Percentiles rank a stretch among this genome's conserved stretches.
Conservation (phyloP, 176 grass and related monocot genomes). For the Aechmea fasciata region DNA sequence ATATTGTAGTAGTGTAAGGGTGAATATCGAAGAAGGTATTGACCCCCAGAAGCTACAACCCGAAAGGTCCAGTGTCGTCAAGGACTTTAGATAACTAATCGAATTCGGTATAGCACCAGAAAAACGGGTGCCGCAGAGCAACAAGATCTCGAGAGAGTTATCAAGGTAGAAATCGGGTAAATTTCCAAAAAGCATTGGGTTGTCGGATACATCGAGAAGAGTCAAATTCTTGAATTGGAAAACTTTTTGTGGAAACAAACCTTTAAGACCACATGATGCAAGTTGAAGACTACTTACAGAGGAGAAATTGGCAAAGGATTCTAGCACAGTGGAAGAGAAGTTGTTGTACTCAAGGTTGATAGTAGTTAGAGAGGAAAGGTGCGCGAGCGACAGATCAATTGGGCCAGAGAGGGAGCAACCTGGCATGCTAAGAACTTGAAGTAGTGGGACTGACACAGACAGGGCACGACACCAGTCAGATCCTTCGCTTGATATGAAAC, state of each 20-base stretch:
- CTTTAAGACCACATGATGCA: conserved; percentile 9
- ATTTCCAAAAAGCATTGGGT: conserved; percentile 18
- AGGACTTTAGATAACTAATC: conserved; percentile 5
- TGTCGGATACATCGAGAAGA: conserved; percentile 22
- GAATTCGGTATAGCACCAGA: not conserved
- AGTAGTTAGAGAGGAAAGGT: not conserved
- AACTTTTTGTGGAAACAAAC: conserved; percentile 6
- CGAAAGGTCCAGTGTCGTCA: not conserved
- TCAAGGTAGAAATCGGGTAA: too few species aligned
- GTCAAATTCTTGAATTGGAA: conserved; percentile 19
- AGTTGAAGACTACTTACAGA: not conserved
- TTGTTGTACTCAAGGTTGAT: conserved; percentile 1
- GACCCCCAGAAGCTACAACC: not conserved
- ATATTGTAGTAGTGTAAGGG: not conserved
- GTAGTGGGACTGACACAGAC: conserved; percentile 12
- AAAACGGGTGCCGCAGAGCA: not conserved
- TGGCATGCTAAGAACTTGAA: conserved; percentile 21
- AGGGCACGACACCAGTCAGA: conserved; percentile 9
- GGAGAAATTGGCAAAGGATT: too few species aligned
- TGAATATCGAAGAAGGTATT: not conserved
- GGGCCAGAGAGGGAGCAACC: conserved; percentile 4
- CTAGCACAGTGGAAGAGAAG: too few species aligned
- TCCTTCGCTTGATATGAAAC: not conserved
- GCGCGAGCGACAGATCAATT: conserved; percentile 8
- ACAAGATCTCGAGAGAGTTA: not conserved